Percentiles rank a stretch among this genome's conserved stretches.
phyloP scores from a whole-genome alignment of 331 rosid species.

The Cydonia oblonga region DNA sequence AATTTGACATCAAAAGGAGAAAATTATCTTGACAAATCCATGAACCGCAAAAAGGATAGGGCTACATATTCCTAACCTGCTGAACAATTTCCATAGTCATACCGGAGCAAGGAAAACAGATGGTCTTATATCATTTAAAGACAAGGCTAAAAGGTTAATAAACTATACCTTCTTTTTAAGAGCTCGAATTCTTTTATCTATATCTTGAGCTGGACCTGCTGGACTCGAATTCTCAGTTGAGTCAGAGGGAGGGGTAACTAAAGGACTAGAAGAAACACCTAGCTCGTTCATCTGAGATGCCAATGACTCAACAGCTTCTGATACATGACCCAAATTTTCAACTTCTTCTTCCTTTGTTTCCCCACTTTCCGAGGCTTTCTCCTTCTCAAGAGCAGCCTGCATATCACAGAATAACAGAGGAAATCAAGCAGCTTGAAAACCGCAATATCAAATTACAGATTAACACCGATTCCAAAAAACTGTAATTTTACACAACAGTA shows the following conservation, averaged over 20 bases:
- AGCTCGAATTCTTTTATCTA: conserved; percentile 75
- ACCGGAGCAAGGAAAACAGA: background rate
- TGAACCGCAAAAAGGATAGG: background rate
- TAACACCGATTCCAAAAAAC: background rate
- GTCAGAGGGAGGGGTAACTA: conserved; percentile 31
- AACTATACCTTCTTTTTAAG: conserved; percentile 72
- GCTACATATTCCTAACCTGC: background rate
- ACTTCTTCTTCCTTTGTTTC: conserved; percentile 26
- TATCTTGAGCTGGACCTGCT: conserved; percentile 36
- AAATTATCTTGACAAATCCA: background rate
- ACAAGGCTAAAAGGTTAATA: background rate
- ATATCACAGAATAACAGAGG: conserved; percentile 4
- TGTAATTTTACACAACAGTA: too few species aligned
- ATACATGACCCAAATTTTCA: conserved; percentile 13
- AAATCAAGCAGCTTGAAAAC: background rate
- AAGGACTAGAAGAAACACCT: conserved; percentile 39
- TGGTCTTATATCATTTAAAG: background rate
- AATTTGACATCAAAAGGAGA: background rate
- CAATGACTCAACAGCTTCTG: conserved; percentile 32
- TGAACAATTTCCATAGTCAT: background rate
- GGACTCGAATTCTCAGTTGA: conserved; percentile 33
- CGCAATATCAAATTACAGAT: conserved; percentile 43
- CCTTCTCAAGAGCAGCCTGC: conserved; percentile 76
- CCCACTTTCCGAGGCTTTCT: conserved; percentile 30
- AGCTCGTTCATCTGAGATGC: conserved; percentile 49